These are phyloP conservation scores for Planoprotostelium fungivorum DNA, from an alignment of 78 protist species.

Conservation along the genomic window DNA sequence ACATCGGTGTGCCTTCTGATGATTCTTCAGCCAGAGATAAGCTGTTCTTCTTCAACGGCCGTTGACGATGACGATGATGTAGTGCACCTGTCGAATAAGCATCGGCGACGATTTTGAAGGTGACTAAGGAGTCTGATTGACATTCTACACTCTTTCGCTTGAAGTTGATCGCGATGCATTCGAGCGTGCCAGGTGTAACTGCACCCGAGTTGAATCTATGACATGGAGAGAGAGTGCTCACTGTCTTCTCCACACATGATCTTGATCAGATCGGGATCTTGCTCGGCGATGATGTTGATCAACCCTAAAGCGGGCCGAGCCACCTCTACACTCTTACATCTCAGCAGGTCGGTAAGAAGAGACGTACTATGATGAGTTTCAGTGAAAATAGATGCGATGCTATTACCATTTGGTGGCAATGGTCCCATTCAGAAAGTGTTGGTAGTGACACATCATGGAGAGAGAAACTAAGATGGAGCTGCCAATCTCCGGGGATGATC, in stretches of 20 bases:
- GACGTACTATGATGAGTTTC: not conserved
- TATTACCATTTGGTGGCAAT: not conserved
- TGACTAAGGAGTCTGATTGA: not conserved
- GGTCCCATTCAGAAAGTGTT: not conserved
- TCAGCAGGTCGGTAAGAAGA: not conserved
- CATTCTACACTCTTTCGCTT: not conserved
- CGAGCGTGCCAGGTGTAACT: not conserved
- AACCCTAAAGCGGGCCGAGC: not conserved
- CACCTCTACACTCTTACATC: not conserved
- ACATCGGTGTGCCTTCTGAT: not conserved
- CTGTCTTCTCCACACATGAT: not conserved
- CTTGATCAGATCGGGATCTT: not conserved
- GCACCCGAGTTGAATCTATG: not conserved
- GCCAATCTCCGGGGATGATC: not conserved
- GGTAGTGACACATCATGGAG: not conserved
- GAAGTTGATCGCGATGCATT: not conserved
- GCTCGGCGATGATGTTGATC: not conserved
- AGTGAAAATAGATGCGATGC: not conserved
- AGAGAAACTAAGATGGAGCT: not conserved
- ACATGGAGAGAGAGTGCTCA: not conserved
- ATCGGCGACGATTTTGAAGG: not conserved
- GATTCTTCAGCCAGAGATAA: not conserved
- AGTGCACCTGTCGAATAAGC: not conserved
- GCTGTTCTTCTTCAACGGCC: not conserved
- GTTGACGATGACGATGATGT: not conserved